Base-by-base conservation (phyloP, 169 alveolate genomes). In the Plasmodium fragile region DNA sequence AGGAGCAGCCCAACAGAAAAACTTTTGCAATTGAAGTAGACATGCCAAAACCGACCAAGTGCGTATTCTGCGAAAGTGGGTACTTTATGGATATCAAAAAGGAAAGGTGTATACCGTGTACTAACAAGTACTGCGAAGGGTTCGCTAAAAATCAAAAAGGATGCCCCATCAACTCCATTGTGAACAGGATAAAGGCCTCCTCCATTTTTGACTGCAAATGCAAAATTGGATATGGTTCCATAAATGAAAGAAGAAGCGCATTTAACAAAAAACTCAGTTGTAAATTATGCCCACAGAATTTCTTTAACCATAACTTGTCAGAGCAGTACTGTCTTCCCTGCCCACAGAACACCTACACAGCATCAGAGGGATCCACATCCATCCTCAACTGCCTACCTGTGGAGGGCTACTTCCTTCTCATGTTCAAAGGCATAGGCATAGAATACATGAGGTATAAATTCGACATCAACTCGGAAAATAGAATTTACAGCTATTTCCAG, bases 61-160 rank as follows among this genome's bases (percentile, higher is more conserved):
- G 97, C 81, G 13, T 43, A 81, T 81, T 84, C 49, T 96, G 97
- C 72, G 93, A 91, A 18, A 90, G 87, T 65, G 97, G 97, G 30
- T 95, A 82, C 75, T 95, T 43, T 69, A 49, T 81, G 83, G 91
- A 75, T 92, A 53, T 1, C 73, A 92, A 92, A 91, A 91, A 55
- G 39, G 55, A 65, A n/a, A 53, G 92, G 34, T 96, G 97, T 79
- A 13, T 80, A 22, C 92, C 95, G 1, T 96, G 97, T 41, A 92
- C 28, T 70, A 93, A 85, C 34, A 85, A 90, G 22, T 96, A 87
- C 75, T 96, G 97, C 82, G 94, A 92, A 73, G 97, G 97, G n/a
- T 80, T 73, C 73, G 83, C 85, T 28, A 39, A 89, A 49, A 69
- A 25, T 28, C 96, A 96, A 13, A 77, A 94, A 71, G 81, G 72